Evolutionary conservation across 345 rosid species (phyloP).

Genomic region (Populus alba): DNA sequence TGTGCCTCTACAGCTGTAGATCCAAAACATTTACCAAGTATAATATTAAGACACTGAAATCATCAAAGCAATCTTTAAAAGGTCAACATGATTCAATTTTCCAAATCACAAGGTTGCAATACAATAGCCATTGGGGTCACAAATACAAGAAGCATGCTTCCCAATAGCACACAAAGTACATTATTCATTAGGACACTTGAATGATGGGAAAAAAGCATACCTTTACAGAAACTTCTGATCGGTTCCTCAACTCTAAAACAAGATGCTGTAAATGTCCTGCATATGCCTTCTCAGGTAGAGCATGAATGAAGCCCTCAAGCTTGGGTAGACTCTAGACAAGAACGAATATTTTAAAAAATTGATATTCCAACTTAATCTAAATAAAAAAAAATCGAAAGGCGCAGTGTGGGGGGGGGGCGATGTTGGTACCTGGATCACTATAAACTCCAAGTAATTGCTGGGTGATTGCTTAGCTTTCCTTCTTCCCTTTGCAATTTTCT

Average conservation of each 20-base stretch:
- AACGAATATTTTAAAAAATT: not conserved
- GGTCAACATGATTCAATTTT: not conserved
- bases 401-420: not conserved
- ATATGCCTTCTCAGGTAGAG: constrained; percentile 64
- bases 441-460: constrained; percentile 56
- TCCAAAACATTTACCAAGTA: not conserved
- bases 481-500: constrained; percentile 50
- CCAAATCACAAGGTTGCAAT: not conserved
- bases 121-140: not conserved
- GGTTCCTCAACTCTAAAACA: constrained; percentile 72
- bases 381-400: constrained; percentile 6
- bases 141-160: not conserved
- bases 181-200: not conserved
- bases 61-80: not conserved
- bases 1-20: not conserved
- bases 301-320: constrained; percentile 70
- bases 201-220: constrained; percentile 31
- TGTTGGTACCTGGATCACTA: constrained; percentile 73
- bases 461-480: constrained; percentile 52
- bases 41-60: not conserved
- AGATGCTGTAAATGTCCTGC: constrained; percentile 72
- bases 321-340: constrained; percentile 66
- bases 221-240: constrained; percentile 68
- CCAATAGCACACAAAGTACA: not conserved
- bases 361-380: constrained; percentile 4